Conservation (phyloP, 257 asterid genomes). For the Salvia splendens region DNA sequence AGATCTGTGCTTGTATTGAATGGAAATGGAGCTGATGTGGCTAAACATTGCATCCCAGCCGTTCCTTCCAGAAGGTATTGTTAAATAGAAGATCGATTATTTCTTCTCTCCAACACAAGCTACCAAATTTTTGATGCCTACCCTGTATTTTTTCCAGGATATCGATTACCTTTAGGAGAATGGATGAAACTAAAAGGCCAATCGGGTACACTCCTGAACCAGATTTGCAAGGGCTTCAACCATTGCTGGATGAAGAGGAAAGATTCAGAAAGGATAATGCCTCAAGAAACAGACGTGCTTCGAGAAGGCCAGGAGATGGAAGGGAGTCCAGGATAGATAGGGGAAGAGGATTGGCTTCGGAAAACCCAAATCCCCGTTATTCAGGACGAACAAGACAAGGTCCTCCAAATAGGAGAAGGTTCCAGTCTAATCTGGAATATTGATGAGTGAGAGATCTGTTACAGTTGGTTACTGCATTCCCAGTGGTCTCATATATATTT, state of each 20-base stretch:
- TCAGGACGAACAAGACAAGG: constrained; percentile 48
- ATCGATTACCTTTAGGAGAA: constrained; percentile 87
- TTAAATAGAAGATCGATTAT: constrained; percentile 1
- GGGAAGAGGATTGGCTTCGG: constrained; percentile 34
- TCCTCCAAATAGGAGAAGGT: constrained; percentile 40
- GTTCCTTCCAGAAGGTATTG: constrained; percentile 74
- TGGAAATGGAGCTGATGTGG: constrained; percentile 88
- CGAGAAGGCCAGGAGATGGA: constrained; percentile 35
- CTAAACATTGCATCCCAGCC: constrained; percentile 80
- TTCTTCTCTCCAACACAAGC: not conserved
- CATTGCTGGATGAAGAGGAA: constrained; percentile 49
- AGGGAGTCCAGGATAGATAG: constrained; percentile 48
- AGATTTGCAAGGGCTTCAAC: constrained; percentile 77
- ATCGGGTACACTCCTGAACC: constrained; percentile 60
- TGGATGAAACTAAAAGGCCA: constrained; percentile 78
- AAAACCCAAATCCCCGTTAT: constrained; percentile 40
- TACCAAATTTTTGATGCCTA: constrained; percentile 5
- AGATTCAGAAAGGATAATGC: constrained; percentile 32
- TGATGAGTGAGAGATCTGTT: constrained; percentile 27
- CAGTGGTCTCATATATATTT: not conserved
- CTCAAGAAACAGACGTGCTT: constrained; percentile 39
- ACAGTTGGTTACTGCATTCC: no score
- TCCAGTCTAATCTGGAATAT: constrained; percentile 29
- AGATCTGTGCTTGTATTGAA: constrained; percentile 79
- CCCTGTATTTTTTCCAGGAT: constrained; percentile 51